Evolutionary conservation across 1,284 basidiomycete genomes (phyloP).

Genomic region (Sparassis latifolia): DNA sequence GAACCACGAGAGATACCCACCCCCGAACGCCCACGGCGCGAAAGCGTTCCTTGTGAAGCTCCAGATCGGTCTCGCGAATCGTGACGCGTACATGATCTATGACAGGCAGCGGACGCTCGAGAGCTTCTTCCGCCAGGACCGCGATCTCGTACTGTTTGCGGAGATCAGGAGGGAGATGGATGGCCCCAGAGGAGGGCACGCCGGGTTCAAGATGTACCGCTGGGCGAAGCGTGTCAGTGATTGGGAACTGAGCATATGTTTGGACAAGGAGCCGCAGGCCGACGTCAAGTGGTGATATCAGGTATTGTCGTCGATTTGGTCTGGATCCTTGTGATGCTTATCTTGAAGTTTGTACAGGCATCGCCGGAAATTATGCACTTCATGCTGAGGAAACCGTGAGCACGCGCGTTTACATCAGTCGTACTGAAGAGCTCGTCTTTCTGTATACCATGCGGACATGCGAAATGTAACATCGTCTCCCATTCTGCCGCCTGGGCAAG

Average conservation of each 20-base stretch:
- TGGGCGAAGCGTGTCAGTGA: constrained; percentile 25
- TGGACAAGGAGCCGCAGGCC: constrained; percentile 14
- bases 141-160: neutral
- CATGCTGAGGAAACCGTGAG: too few relatives aligned
- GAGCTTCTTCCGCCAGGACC: constrained; percentile 9
- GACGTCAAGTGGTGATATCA: constrained; percentile 14
- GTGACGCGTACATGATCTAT: constrained; percentile 29
- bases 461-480: too few relatives aligned
- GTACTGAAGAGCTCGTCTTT: too few relatives aligned
- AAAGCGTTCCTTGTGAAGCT: constrained; percentile 37
- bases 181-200: neutral
- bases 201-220: constrained; percentile 24
- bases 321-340: too few relatives aligned
- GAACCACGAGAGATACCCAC: constrained; percentile 5
- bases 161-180: neutral
- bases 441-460: too few relatives aligned
- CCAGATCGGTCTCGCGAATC: constrained; percentile 17
- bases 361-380: too few relatives aligned
- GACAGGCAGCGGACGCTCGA: constrained; percentile 34
- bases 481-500: too few relatives aligned
- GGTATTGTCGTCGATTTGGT: too few relatives aligned
- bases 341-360: too few relatives aligned
- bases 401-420: too few relatives aligned
- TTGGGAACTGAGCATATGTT: constrained; percentile 20
- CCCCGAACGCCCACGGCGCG: constrained; percentile 29